phyloP scores from a whole-genome alignment of 1,284 basidiomycete genomes.

The Sanghuangporus baumii region DNA sequence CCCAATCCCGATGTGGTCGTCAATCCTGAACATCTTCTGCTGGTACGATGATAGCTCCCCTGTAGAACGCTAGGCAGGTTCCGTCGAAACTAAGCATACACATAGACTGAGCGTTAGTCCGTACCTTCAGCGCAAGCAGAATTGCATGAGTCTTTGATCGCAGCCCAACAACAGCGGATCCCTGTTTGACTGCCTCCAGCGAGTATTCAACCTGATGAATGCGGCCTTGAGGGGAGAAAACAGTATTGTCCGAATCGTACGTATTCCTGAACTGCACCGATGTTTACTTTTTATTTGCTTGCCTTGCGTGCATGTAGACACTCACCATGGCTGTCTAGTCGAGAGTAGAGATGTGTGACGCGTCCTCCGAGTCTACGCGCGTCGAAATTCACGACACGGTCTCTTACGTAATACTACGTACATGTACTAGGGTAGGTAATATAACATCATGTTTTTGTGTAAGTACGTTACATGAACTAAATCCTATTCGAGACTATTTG shows the following conservation, averaged over 20 bases:
- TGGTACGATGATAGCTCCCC: slow-evolving; percentile 98
- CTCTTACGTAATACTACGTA: neutral
- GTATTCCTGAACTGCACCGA: slow-evolving; percentile 80
- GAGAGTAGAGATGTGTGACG: slow-evolving; percentile 10
- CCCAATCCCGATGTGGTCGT: slow-evolving; percentile 97
- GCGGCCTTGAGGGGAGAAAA: slow-evolving; percentile 90
- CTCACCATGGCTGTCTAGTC: slow-evolving; percentile 5
- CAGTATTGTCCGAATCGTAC: slow-evolving; percentile 95
- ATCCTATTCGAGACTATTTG: neutral
- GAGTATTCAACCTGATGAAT: slow-evolving; percentile 98
- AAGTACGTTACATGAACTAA: neutral
- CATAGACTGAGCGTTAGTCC: slow-evolving; percentile 10
- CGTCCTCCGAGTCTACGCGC: slow-evolving; percentile 15
- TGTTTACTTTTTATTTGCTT: neutral
- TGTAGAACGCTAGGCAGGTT: slow-evolving; percentile 76
- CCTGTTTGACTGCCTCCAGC: slow-evolving; percentile 98
- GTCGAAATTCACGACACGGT: slow-evolving; percentile 1
- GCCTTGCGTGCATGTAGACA: neutral
- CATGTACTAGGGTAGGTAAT: too few relatives aligned
- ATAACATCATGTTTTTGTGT: neutral
- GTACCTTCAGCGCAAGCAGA: slow-evolving; percentile 86
- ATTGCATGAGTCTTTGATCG: slow-evolving; percentile 95
- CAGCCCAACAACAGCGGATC: slow-evolving; percentile 94
- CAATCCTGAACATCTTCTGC: slow-evolving; percentile 99
- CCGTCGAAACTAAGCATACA: neutral